Conservation (phyloP, 2,329 filamentous ascomycete genomes). For the Colletotrichum trifolii region DNA sequence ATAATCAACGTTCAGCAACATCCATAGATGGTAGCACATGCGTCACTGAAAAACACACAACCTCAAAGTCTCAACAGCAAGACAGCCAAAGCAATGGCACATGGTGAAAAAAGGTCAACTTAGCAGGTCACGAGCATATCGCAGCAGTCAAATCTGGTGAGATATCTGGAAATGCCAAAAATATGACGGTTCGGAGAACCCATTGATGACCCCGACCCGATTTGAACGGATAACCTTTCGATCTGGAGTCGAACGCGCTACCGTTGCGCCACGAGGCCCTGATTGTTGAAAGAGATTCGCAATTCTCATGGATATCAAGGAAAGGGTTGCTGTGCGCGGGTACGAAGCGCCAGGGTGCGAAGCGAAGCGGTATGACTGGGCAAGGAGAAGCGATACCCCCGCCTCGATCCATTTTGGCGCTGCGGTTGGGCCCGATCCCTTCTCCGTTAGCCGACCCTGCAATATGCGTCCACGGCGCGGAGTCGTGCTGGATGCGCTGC, state of each 20-base stretch:
- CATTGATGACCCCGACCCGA: constrained; percentile 27
- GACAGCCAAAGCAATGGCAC: too few relatives aligned
- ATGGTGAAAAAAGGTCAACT: too few relatives aligned
- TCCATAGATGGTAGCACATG: too few relatives aligned
- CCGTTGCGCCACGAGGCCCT: constrained; percentile 33
- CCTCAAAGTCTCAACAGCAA: too few relatives aligned
- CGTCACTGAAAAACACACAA: too few relatives aligned
- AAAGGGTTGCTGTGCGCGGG: neutral
- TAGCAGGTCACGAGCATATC: too few relatives aligned
- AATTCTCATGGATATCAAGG: neutral
- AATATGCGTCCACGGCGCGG: neutral
- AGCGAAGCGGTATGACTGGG: constrained; percentile 2
- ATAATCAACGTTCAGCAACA: too few relatives aligned
- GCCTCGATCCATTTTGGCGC: neutral
- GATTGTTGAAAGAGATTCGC: rapidly evolving
- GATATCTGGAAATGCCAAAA: too few relatives aligned
- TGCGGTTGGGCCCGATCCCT: constrained; percentile 7
- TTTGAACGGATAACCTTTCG: constrained; percentile 37
- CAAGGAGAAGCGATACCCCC: rapidly evolving
- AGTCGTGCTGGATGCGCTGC: neutral
- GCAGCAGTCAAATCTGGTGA: too few relatives aligned
- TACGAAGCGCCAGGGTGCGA: neutral
- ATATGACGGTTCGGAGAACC: too few relatives aligned
- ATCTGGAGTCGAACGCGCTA: constrained; percentile 38
- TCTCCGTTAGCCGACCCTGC: neutral